Evolutionary conservation across 768 basidiomycete genomes (phyloP).

Genomic region (Tulasnella sp.): DNA sequence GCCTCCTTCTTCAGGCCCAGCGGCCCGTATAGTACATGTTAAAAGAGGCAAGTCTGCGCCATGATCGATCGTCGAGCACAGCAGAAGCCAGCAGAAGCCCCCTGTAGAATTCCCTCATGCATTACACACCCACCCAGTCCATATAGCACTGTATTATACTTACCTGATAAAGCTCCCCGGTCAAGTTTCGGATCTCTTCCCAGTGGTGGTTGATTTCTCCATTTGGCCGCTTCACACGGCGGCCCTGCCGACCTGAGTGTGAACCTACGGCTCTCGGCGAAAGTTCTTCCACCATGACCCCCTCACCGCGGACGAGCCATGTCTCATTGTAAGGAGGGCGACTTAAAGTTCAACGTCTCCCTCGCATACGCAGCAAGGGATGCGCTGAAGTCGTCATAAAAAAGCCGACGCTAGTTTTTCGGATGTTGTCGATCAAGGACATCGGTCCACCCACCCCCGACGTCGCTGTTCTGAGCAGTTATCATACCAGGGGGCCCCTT

Average conservation of each 20-base stretch:
- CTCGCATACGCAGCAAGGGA: not conserved
- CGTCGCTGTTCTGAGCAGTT: not conserved
- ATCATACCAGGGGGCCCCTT: not conserved
- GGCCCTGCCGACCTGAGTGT: not conserved
- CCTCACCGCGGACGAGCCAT: not conserved
- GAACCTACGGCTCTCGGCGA: not conserved
- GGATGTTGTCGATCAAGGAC: not conserved
- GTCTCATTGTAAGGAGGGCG: not conserved
- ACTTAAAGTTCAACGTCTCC: not conserved
- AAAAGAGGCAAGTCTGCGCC: not conserved
- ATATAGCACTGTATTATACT: not conserved
- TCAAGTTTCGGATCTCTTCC: not conserved
- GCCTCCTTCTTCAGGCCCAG: not conserved
- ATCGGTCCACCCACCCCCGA: not conserved
- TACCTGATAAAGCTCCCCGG: not conserved
- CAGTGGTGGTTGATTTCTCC: not conserved
- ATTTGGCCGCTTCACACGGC: not conserved
- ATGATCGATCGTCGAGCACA: not conserved
- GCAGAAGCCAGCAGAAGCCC: not conserved
- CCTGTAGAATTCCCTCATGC: not conserved
- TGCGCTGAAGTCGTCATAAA: not conserved
- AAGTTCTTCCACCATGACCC: not conserved
- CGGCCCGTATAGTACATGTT: not conserved
- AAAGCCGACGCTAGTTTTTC: not conserved
- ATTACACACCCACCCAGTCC: not conserved